Evolutionary conservation across 257 asterid species (phyloP).

Genomic region (Solanum chilense): DNA sequence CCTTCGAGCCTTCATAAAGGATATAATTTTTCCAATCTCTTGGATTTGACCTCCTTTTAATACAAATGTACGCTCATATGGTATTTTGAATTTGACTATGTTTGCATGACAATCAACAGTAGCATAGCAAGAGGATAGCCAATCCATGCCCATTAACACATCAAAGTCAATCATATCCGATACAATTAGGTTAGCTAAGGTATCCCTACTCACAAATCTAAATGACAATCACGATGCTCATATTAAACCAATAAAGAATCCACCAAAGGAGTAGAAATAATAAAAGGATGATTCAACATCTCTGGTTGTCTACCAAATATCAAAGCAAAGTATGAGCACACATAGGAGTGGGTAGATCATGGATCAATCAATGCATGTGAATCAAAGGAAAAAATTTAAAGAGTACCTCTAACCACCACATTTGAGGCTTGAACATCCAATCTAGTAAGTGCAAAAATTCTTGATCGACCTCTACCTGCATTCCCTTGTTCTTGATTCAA

Average conservation of each 20-base stretch:
- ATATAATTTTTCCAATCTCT: background rate
- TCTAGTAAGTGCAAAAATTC: background rate
- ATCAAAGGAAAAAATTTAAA: background rate
- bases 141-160: background rate
- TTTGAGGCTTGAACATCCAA: background rate
- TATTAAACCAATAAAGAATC: background rate
- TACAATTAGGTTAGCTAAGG: background rate
- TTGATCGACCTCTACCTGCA: background rate
- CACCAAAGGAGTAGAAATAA: background rate
- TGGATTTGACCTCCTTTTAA: background rate
- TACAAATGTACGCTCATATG: background rate
- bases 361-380: background rate
- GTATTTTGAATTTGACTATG: background rate
- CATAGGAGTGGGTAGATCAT: background rate
- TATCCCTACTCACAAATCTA: background rate
- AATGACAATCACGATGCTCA: background rate
- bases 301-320: too few relatives aligned
- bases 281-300: too few relatives aligned
- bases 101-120: background rate
- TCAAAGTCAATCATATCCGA: too few relatives aligned
- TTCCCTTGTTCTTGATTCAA: background rate
- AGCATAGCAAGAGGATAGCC: background rate
- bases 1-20: background rate
- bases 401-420: background rate
- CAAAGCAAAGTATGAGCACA: background rate